Evolutionary conservation across 495 filamentous ascomycete genomes (phyloP).

Genomic region (Neurospora sp.): DNA sequence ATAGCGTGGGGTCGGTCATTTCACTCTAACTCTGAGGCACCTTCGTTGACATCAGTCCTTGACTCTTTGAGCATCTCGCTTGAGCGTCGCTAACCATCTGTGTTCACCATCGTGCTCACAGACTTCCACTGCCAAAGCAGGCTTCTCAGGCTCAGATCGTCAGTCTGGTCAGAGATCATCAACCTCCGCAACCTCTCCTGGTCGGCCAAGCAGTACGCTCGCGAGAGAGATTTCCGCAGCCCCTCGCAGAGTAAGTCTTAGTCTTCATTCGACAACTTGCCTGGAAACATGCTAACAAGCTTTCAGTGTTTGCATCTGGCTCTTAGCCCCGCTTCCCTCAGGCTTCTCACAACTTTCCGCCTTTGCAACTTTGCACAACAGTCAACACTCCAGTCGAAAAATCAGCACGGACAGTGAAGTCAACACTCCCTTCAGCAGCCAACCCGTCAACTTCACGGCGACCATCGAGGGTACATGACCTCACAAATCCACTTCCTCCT

Average conservation of each 20-base stretch:
- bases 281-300: too few relatives aligned
- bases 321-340: too few relatives aligned
- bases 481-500: not conserved
- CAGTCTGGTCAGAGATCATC: not conserved
- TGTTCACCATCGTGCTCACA: not conserved
- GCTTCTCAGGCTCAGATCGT: not conserved
- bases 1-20: not conserved
- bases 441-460: not conserved
- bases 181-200: not conserved
- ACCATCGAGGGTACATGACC: not conserved
- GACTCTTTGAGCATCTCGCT: not conserved
- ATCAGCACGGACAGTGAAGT: too few relatives aligned
- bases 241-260: too few relatives aligned
- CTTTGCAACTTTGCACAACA: too few relatives aligned
- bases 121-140: not conserved
- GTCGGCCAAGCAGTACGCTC: too few relatives aligned
- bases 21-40: not conserved
- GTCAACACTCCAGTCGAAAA: too few relatives aligned
- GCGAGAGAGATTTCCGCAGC: too few relatives aligned
- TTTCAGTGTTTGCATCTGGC: too few relatives aligned
- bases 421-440: too few relatives aligned
- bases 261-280: too few relatives aligned
- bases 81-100: not conserved
- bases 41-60: not conserved
- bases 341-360: too few relatives aligned